These are phyloP conservation scores for Limtongia smithiae DNA, from an alignment of 805 yeast species.

Conservation along the genomic window DNA sequence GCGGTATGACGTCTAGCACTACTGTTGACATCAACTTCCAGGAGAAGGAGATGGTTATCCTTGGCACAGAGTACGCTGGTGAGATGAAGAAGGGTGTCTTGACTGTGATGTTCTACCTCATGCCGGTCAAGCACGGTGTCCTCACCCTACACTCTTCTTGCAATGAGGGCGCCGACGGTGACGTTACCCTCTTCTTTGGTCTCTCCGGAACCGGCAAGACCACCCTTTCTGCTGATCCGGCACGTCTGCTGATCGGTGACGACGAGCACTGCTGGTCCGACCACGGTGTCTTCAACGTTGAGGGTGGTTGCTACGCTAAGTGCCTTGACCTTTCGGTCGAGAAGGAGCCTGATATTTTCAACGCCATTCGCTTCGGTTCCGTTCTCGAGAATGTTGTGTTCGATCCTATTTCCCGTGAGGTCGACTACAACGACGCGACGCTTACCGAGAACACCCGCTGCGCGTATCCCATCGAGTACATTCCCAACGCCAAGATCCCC, in stretches of 20 bases:
- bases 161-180: slow-evolving; percentile 78
- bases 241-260: slow-evolving; percentile 91
- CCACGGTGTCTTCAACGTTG: slow-evolving; percentile 96
- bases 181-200: slow-evolving; percentile 94
- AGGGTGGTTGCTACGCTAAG: slow-evolving; percentile 99
- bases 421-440: slow-evolving; percentile 75
- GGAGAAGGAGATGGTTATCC: slow-evolving; percentile 96
- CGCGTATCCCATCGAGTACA: slow-evolving; percentile 96
- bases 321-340: slow-evolving; percentile 84
- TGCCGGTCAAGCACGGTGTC: slow-evolving; percentile 90
- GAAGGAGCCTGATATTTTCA: slow-evolving; percentile 96
- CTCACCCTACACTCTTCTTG: slow-evolving; percentile 93
- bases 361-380: slow-evolving; percentile 91
- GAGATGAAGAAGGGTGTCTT: slow-evolving; percentile 99
- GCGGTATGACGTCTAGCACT: slow-evolving; percentile 95
- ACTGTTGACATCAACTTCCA: slow-evolving; percentile 95
- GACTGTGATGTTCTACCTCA: slow-evolving; percentile 97
- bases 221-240: slow-evolving; percentile 92
- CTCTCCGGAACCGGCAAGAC: slow-evolving; percentile 98
- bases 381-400: slow-evolving; percentile 90
- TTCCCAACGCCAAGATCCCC: slow-evolving; percentile 94
- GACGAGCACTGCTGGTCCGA: slow-evolving; percentile 99
- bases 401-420: slow-evolving; percentile 71
- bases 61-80: slow-evolving; percentile 99
- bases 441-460: slow-evolving; percentile 98